Conservation (phyloP, 208 protist genomes). For the Wallacemonas sp. region DNA sequence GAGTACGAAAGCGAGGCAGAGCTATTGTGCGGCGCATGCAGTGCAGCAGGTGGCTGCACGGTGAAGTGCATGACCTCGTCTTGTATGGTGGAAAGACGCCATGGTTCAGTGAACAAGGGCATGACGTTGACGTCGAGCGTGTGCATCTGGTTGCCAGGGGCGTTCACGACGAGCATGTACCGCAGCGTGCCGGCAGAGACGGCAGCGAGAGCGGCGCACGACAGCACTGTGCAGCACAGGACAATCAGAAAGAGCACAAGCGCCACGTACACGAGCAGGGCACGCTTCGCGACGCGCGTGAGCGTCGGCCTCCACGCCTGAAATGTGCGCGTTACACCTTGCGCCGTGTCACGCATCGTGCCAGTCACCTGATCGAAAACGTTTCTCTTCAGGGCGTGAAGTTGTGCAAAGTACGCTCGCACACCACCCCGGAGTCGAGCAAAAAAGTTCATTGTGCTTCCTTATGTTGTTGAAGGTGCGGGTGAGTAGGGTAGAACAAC, state of each 20-base stretch:
- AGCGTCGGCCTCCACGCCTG: slow-evolving; percentile 2
- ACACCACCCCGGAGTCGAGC: neutral
- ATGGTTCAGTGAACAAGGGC: slow-evolving; percentile 61
- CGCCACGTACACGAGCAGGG: slow-evolving; percentile 5
- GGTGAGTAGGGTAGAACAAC: too few species aligned
- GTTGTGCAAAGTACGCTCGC: neutral
- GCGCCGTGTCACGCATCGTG: neutral
- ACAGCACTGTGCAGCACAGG: slow-evolving; percentile 27
- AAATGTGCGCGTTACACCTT: neutral
- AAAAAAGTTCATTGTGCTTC: too few species aligned
- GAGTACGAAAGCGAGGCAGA: too few species aligned
- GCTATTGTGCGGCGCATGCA: neutral
- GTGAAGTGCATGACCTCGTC: slow-evolving; percentile 9
- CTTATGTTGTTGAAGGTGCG: neutral
- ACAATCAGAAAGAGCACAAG: slow-evolving; percentile 18
- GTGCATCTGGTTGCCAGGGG: slow-evolving; percentile 51
- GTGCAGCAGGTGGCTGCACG: neutral
- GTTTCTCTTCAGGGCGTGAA: neutral
- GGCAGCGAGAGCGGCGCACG: slow-evolving; percentile 27
- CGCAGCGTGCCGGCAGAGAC: slow-evolving; percentile 32
- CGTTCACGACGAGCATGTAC: slow-evolving; percentile 40
- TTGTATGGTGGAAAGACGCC: slow-evolving; percentile 26
- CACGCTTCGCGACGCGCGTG: neutral
- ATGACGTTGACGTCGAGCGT: slow-evolving; percentile 60
- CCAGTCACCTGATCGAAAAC: neutral